A percentile compares a stretch with the other conserved stretches of the same genome.
Evolutionary conservation across 2,329 filamentous ascomycete genomes (phyloP).

Genomic region (Neopestalotiopsis rosae): DNA sequence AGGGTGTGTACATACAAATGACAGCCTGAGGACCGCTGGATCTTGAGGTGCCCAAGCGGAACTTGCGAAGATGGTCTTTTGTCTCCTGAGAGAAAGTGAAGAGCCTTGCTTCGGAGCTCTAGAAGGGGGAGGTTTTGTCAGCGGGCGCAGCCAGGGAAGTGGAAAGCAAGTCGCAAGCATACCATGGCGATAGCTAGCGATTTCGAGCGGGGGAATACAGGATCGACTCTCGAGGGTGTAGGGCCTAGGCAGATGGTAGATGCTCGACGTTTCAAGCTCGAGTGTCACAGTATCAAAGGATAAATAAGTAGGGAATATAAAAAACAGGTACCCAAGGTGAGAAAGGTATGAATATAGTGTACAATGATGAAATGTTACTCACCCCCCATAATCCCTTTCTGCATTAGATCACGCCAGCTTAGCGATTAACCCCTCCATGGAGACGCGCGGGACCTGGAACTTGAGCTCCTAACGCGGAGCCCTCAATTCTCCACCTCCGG

Average conservation of each 20-base stretch:
- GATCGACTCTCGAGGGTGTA: too few relatives aligned
- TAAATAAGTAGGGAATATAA: neutral
- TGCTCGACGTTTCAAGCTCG: neutral
- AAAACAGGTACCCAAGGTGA: neutral
- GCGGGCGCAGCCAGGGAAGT: neutral
- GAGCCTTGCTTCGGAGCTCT: constrained; percentile 82
- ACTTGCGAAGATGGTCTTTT: constrained; percentile 89
- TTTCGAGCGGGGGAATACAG: neutral
- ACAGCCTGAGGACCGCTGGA: constrained; percentile 87
- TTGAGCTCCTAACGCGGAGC: neutral
- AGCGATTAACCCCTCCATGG: constrained; percentile 8
- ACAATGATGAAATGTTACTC: neutral
- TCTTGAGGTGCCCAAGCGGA: constrained; percentile 87
- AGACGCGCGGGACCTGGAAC: neutral
- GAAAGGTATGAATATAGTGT: neutral
- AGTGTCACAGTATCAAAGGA: neutral
- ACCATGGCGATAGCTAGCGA: neutral
- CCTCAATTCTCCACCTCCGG: constrained; percentile 4
- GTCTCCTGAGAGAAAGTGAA: constrained; percentile 94
- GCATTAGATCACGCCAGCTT: neutral
- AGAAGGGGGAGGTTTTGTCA: neutral
- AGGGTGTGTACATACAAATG: constrained; percentile 76
- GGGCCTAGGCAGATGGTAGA: neutral
- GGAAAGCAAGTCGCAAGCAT: neutral
- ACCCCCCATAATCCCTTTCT: neutral